Evolutionary conservation across 2,329 filamentous ascomycete species (phyloP), one percentile per base, ranked within the genome.

Genomic region (Clonostachys byssicola): DNA sequence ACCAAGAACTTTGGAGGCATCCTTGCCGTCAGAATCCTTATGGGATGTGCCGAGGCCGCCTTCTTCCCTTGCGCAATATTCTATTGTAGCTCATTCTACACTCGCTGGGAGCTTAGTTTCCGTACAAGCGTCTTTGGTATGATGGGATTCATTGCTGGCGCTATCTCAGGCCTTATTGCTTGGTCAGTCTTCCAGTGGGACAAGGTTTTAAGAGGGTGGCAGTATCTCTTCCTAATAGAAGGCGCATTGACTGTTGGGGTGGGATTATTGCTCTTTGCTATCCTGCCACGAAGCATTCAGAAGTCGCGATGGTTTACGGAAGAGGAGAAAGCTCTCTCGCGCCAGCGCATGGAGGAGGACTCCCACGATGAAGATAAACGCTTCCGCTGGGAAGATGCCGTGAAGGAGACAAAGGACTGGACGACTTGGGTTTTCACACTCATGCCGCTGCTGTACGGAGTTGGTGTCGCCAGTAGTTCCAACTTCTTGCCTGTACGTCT

Each of bases 141-240:
- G 1, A 78, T 77, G 2, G 75, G 77, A 0, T 72, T 81, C 6
- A 64, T 86, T 0, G 81, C 82, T 0, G 81, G 81, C 7, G 82
- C 82, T 0, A 84, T 86, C 50, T 82, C 83, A 6, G 84, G 84
- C 0, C 69, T 87, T 0, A 65, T 88, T n/a, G 40, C 44, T 10
- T 46, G 17, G 23, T 38, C 38, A 8, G 44, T 46, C 5, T 41
- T 46, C n/a, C 44, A 46, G 38, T 41, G 40, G 14, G 17, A 40
- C 8, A 40, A 38, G 6, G 14, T 10, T 12, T 10, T 46, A 13
- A 34, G 12, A 3, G 44, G 44, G 2, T 46, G 44, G 44, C 38
- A 41, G 33, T 46, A 20, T 12, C 44, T 46, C 8, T 33, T 46
- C 18, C 20, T 46, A 2, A 46, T 46, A 13, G 44, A 46, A 16